A percentile compares a stretch with the other conserved stretches of the same genome.
Conservation (phyloP, 768 basidiomycete genomes). For the Gloeopeniophorella convolvens region DNA sequence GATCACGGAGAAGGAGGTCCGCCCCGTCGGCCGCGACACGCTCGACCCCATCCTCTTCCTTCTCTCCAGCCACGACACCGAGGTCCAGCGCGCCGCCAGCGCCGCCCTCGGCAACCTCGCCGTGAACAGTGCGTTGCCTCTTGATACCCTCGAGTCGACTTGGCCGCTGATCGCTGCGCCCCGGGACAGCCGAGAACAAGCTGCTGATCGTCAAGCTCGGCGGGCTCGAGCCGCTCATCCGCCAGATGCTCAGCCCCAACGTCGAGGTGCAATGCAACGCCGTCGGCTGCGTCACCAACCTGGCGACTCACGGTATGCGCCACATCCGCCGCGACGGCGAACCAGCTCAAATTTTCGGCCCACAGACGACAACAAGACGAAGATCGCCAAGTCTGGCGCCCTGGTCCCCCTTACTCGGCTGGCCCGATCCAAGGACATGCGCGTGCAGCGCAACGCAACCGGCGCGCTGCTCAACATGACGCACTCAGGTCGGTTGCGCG, state of each 20-base stretch:
- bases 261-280: slow-evolving; percentile 99
- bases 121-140: slow-evolving; percentile 77
- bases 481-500: slow-evolving; percentile 69
- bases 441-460: slow-evolving; percentile 97
- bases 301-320: slow-evolving; percentile 89
- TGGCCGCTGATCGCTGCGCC: slow-evolving; percentile 16
- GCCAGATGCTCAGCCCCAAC: slow-evolving; percentile 98
- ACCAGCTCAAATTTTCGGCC: slow-evolving; percentile 7
- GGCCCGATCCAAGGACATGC: slow-evolving; percentile 97
- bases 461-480: slow-evolving; percentile 99
- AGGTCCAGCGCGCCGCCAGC: slow-evolving; percentile 96
- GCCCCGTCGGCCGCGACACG: slow-evolving; percentile 93
- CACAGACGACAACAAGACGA: slow-evolving; percentile 98
- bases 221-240: slow-evolving; percentile 94
- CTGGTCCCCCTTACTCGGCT: slow-evolving; percentile 93
- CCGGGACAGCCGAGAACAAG: slow-evolving; percentile 86
- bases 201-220: slow-evolving; percentile 96
- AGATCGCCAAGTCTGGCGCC: slow-evolving; percentile 99
- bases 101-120: slow-evolving; percentile 97
- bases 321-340: background rate
- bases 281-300: slow-evolving; percentile 97
- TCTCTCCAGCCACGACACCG: slow-evolving; percentile 94
- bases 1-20: slow-evolving; percentile 99
- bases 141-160: slow-evolving; percentile 8
- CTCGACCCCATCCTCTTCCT: slow-evolving; percentile 97